Percentiles rank a stretch among this genome's conserved stretches.
Evolutionary conservation across 805 yeast species (phyloP).

Genomic region (Kodamaea nitidulidarum): DNA sequence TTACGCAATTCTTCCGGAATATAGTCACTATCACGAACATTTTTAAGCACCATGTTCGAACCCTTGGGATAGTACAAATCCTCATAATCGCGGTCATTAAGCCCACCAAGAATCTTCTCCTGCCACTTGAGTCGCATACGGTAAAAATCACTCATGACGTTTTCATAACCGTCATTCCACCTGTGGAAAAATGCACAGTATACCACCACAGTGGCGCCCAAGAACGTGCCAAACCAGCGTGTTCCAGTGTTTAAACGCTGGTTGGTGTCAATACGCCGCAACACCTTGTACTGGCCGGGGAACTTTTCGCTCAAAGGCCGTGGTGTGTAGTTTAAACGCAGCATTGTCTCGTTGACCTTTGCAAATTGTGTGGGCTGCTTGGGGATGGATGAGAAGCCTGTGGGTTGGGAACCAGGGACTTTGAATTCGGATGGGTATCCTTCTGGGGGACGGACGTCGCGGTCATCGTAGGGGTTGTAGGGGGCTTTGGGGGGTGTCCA

Average conservation of each 20-base stretch:
- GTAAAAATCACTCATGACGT: constrained; percentile 66
- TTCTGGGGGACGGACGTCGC: constrained; percentile 71
- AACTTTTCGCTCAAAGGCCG: constrained; percentile 69
- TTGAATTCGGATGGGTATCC: constrained; percentile 84
- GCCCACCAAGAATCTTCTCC: constrained; percentile 43
- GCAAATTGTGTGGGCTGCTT: constrained; percentile 63
- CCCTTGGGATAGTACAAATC: constrained; percentile 53
- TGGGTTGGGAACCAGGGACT: constrained; percentile 58
- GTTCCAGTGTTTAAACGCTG: constrained; percentile 57
- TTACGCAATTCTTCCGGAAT: constrained; percentile 39
- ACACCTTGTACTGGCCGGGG: constrained; percentile 74
- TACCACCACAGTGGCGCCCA: constrained; percentile 46
- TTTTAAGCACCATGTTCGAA: constrained; percentile 36
- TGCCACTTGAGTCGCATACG: constrained; percentile 55
- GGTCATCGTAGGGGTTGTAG: constrained; percentile 79
- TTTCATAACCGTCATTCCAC: constrained; percentile 83
- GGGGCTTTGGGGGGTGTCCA: constrained; percentile 83
- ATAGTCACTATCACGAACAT: constrained; percentile 41
- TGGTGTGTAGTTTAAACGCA: constrained; percentile 69
- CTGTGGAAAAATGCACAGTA: constrained; percentile 70
- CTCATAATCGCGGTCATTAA: constrained; percentile 56
- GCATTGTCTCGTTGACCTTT: constrained; percentile 70
- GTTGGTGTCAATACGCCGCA: constrained; percentile 54
- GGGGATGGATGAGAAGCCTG: constrained; percentile 55
- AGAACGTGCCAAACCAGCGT: constrained; percentile 48